Conservation (phyloP, 495 filamentous ascomycete genomes). For the Podospora sp. region DNA sequence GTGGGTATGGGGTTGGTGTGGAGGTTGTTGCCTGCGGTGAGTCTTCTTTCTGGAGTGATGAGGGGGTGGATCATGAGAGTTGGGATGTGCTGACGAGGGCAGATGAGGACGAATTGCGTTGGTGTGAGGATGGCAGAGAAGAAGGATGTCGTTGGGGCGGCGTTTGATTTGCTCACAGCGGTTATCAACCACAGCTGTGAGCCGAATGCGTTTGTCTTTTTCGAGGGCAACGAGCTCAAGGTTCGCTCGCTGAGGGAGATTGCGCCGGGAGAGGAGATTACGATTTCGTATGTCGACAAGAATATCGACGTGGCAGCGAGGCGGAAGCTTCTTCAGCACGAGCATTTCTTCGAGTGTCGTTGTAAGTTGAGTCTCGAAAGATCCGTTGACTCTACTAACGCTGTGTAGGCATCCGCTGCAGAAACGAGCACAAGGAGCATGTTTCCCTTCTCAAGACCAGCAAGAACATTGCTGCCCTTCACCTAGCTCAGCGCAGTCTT, state of each 20-base stretch:
- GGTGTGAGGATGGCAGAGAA: constrained; percentile 14
- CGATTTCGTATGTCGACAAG: constrained; percentile 69
- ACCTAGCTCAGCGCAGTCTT: constrained; percentile 18
- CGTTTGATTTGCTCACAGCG: constrained; percentile 59
- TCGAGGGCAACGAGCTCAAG: constrained; percentile 52
- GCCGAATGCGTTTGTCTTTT: constrained; percentile 66
- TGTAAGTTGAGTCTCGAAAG: constrained; percentile 54
- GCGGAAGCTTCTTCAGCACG: constrained; percentile 53
- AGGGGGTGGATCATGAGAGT: not conserved
- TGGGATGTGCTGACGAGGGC: not conserved
- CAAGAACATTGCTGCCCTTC: not conserved
- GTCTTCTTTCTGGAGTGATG: too few species aligned
- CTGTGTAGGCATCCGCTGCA: constrained; percentile 27
- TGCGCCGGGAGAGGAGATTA: constrained; percentile 61
- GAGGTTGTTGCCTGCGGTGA: constrained; percentile 26
- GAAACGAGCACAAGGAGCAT: constrained; percentile 18
- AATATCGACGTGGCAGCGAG: constrained; percentile 47
- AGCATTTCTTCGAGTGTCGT: constrained; percentile 68
- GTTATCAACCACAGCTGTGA: constrained; percentile 72
- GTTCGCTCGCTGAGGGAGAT: constrained; percentile 45
- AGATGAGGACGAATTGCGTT: constrained; percentile 31
- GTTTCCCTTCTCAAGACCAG: not conserved
- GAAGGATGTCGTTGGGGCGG: constrained; percentile 63
- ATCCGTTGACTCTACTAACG: not conserved
- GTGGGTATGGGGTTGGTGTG: constrained; percentile 23